phyloP scores from a whole-genome alignment of 306 rosid species.

The Luffa acutangula region DNA sequence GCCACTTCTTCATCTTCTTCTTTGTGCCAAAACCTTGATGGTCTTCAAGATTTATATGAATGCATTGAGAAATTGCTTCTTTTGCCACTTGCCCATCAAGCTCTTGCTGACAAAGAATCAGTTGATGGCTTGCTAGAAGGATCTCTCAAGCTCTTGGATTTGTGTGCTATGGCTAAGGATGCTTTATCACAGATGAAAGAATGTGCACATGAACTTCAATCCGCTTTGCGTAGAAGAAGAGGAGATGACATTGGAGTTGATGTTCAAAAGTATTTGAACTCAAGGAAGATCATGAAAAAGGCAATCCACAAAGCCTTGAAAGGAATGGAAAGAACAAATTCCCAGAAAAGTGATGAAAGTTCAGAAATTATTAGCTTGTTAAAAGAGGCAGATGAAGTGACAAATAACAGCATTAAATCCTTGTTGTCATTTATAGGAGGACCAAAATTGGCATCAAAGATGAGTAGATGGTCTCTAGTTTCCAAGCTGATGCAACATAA shows the following conservation, averaged over 20 bases:
- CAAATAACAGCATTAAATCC: not conserved
- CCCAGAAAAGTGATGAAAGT: conserved; percentile 3
- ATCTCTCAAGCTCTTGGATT: conserved; percentile 17
- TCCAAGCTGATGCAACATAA: conserved; percentile 15
- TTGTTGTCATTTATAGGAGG: conserved; percentile 10
- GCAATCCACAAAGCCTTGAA: conserved; percentile 12
- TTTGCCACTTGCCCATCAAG: conserved; percentile 10
- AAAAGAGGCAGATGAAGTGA: too few relatives aligned
- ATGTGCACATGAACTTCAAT: conserved; percentile 5
- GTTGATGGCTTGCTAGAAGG: conserved; percentile 9
- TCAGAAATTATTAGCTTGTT: not conserved
- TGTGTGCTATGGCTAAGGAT: conserved; percentile 12
- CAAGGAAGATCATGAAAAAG: conserved; percentile 15
- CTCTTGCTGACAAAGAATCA: conserved; percentile 5
- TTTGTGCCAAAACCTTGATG: conserved; percentile 8
- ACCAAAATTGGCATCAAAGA: conserved; percentile 2
- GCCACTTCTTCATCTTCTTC: conserved; percentile 11
- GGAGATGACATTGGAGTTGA: conserved; percentile 9
- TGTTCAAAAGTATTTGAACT: not conserved
- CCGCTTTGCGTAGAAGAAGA: not conserved
- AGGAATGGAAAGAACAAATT: not conserved
- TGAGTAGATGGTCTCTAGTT: conserved; percentile 14
- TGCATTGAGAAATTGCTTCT: conserved; percentile 14
- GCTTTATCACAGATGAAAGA: conserved; percentile 15
- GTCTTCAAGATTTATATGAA: conserved; percentile 18